phyloP scores from a whole-genome alignment of 1,284 basidiomycete species.

The Leccinum laetum region DNA sequence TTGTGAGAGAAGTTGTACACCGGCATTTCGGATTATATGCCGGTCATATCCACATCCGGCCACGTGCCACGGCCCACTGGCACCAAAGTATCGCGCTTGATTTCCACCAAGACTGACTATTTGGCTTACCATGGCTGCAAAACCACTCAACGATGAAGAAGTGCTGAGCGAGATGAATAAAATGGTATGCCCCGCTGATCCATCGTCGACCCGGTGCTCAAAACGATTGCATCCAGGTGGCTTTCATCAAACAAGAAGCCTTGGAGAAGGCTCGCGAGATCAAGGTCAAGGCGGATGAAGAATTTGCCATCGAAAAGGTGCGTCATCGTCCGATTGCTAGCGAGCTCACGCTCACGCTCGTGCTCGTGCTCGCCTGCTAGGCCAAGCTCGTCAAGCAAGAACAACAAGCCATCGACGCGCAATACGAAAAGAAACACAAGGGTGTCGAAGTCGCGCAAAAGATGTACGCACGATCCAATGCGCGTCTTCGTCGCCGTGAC shows the following conservation, averaged over 20 bases:
- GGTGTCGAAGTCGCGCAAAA: slow-evolving; percentile 91
- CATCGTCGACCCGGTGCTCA: slow-evolving; percentile 2
- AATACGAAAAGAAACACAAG: slow-evolving; percentile 94
- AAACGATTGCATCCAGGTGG: slow-evolving; percentile 56
- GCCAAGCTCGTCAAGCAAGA: slow-evolving; percentile 96
- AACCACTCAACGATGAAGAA: slow-evolving; percentile 94
- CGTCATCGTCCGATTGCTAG: background rate
- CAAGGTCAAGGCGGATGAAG: slow-evolving; percentile 94
- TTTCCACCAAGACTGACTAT: slow-evolving; percentile 25
- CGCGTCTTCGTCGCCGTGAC: background rate
- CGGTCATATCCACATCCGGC: too few relatives aligned
- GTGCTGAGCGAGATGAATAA: slow-evolving; percentile 98
- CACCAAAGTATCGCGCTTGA: too few relatives aligned
- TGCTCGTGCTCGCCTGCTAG: slow-evolving; percentile 39
- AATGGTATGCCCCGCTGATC: slow-evolving; percentile 69
- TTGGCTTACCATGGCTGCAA: slow-evolving; percentile 46
- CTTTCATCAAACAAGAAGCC: slow-evolving; percentile 97
- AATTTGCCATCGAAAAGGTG: slow-evolving; percentile 97
- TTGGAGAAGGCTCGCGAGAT: slow-evolving; percentile 97
- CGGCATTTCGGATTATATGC: too few relatives aligned
- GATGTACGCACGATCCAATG: slow-evolving; percentile 61
- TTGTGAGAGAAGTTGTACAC: background rate
- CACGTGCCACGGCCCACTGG: too few relatives aligned
- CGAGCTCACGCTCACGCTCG: background rate
- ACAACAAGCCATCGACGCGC: slow-evolving; percentile 87